Conservation (phyloP, 208 protist genomes). For the Leishmania gerbilli region DNA sequence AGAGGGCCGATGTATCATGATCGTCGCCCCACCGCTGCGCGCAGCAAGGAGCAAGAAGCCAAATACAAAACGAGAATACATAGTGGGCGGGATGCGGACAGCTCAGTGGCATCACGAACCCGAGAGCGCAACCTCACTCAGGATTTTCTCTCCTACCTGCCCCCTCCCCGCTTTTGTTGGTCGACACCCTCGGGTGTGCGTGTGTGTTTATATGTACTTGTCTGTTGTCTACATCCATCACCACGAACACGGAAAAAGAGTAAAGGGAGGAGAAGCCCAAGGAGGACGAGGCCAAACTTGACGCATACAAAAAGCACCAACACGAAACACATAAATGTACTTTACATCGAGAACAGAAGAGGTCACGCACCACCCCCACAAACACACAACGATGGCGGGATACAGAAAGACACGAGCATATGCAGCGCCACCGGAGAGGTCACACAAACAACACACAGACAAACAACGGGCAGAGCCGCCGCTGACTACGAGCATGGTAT, state of each 20-base stretch:
- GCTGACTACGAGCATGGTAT: constrained; percentile 29
- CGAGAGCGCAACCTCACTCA: not conserved
- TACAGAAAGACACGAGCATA: not conserved
- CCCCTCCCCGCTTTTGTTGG: not conserved
- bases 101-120: not conserved
- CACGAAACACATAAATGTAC: constrained; percentile 8
- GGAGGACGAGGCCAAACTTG: not conserved
- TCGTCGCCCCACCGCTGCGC: not conserved
- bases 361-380: too few species aligned
- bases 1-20: not conserved
- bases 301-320: not conserved
- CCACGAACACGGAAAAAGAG: not conserved
- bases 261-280: not conserved
- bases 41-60: not conserved
- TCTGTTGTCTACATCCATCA: not conserved
- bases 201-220: not conserved
- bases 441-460: not conserved
- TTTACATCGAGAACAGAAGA: not conserved
- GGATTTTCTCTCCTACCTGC: not conserved
- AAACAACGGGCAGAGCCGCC: not conserved
- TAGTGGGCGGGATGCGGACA: not conserved
- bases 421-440: not conserved
- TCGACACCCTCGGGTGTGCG: not conserved
- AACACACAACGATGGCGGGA: not conserved
- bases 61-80: not conserved